Conservation (phyloP, 2,329 filamentous ascomycete species). For the Thelonectria discophora region DNA sequence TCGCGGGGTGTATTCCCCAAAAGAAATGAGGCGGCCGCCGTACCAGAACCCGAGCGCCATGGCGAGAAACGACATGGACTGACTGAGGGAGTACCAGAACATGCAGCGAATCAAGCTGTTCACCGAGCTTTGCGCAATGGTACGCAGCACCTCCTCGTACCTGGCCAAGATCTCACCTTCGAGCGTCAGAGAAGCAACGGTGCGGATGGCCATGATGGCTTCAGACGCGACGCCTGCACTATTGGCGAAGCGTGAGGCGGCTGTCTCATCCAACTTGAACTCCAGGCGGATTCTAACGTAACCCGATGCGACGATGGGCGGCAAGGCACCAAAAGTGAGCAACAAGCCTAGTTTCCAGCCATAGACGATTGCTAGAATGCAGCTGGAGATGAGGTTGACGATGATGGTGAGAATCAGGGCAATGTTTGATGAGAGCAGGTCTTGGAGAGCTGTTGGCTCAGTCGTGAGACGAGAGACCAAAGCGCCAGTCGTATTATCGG, state of each 20-base stretch:
- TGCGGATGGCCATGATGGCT: conserved; percentile 15
- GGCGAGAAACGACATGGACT: conserved; percentile 8
- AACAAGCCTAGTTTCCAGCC: conserved; percentile 14
- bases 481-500: conserved; percentile 11
- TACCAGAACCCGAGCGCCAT: conserved; percentile 16
- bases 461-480: conserved; percentile 1
- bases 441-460: conserved; percentile 8
- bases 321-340: not conserved
- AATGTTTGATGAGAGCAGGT: conserved; percentile 3
- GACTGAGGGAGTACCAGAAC: conserved; percentile 11
- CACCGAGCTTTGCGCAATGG: not conserved
- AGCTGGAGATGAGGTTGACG: conserved; percentile 12
- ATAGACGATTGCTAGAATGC: conserved; percentile 1
- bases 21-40: conserved; percentile 12
- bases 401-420: conserved; percentile 11
- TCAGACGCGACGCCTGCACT: conserved; percentile 8
- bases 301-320: conserved; percentile 5
- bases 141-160: conserved; percentile 1
- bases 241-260: conserved; percentile 6
- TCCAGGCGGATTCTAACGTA: conserved; percentile 3
- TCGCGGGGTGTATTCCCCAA: conserved; percentile 11
- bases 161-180: conserved; percentile 7
- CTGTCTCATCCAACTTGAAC: conserved; percentile 5
- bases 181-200: conserved; percentile 8
- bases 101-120: not conserved